phyloP scores from a whole-genome alignment of 495 filamentous ascomycete species.

The Bacidia gigantensis region DNA sequence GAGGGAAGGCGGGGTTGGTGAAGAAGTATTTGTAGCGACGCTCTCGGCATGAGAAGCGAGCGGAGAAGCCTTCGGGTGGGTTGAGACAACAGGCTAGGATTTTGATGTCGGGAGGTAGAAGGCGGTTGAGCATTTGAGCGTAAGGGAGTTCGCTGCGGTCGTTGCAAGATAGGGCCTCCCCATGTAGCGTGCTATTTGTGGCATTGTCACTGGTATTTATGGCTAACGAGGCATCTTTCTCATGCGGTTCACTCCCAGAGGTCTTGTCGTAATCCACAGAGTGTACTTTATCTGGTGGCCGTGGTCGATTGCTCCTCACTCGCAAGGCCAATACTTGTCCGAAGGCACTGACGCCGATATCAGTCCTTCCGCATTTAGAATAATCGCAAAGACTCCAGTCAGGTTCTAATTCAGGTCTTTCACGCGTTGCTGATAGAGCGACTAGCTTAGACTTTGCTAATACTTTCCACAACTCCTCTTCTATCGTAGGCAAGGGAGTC shows the following conservation, averaged over 20 bases:
- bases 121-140: conserved; percentile 61
- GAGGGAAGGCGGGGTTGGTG: conserved; percentile 76
- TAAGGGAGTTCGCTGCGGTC: conserved; percentile 68
- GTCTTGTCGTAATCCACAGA: conserved; percentile 13
- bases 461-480: conserved; percentile 86
- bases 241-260: conserved; percentile 6
- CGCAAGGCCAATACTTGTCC: conserved; percentile 81
- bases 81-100: conserved; percentile 86
- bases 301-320: conserved; percentile 63
- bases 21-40: conserved; percentile 93
- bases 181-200: no score
- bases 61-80: conserved; percentile 66
- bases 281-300: conserved; percentile 9
- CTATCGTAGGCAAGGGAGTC: conserved; percentile 64
- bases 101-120: conserved; percentile 79
- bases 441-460: conserved; percentile 68
- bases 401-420: conserved; percentile 27
- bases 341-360: conserved; percentile 88
- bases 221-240: not conserved
- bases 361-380: conserved; percentile 87
- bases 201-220: no score
- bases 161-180: conserved; percentile 57
- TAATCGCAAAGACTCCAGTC: conserved; percentile 77
- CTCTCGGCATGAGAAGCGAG: conserved; percentile 84
- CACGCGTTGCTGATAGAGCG: conserved; percentile 44